These are phyloP conservation scores for Panicum hallii DNA, from an alignment of 202 grass and related monocot species.

Conservation along the genomic window DNA sequence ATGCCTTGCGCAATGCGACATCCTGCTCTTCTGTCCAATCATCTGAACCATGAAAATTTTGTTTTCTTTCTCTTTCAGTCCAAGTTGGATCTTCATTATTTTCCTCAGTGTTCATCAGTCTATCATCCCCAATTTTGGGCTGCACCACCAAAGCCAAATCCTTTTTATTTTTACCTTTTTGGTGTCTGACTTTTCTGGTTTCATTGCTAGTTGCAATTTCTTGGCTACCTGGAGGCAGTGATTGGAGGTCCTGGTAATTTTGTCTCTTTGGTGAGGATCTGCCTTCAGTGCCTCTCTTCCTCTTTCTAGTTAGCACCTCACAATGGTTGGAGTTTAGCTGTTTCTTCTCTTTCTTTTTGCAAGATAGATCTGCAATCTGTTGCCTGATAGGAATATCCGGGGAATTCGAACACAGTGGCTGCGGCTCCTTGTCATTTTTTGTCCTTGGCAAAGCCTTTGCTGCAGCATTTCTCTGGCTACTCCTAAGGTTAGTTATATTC, in stretches of 20 bases:
- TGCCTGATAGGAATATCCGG: not conserved
- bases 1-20: constrained; percentile 63
- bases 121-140: constrained; percentile 25
- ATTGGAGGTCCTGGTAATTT: constrained; percentile 4
- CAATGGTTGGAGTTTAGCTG: constrained; percentile 15
- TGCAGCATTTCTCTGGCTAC: constrained; percentile 15
- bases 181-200: constrained; percentile 15
- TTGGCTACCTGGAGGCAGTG: not conserved
- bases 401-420: not conserved
- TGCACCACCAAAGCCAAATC: not conserved
- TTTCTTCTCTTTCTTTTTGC: constrained; percentile 35
- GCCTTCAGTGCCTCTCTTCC: constrained; percentile 43
- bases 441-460: constrained; percentile 23
- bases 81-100: constrained; percentile 41
- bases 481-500: constrained; percentile 18
- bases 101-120: constrained; percentile 36
- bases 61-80: constrained; percentile 31
- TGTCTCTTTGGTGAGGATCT: constrained; percentile 27
- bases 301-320: constrained; percentile 40
- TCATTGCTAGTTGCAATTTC: constrained; percentile 45
- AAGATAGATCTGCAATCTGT: constrained; percentile 34
- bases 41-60: constrained; percentile 39
- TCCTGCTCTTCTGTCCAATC: constrained; percentile 84
- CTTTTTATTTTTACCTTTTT: constrained; percentile 28
- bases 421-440: constrained; percentile 31